Base-by-base conservation (phyloP, 345 rosid genomes). In the Citrus australasica region DNA sequence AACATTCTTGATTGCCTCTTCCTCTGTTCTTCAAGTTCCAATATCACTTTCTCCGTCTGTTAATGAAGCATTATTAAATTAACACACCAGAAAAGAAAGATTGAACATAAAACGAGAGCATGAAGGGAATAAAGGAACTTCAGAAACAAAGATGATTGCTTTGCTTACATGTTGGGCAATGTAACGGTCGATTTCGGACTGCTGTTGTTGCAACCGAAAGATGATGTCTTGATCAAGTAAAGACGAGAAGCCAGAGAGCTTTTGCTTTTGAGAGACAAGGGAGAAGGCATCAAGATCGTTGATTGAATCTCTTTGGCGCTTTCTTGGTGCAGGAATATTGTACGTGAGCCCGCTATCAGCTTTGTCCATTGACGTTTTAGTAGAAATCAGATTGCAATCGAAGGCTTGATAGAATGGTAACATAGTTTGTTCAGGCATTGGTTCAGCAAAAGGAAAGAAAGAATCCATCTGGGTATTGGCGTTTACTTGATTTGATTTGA, bases 11-110 rank as follows among this genome's bases (percentile, higher is more conserved):
- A 85, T 72, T 88, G 95, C 78, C 86, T 88, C 83, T 72, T 86
- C 58, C 88, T 88, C 53, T 86, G 79, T 61, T 90, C 89, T 80
- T 90, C 93, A 5, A 94, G 67, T 68, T 94, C 98, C 77, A 83
- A 11, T 67, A 83, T 87, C 69, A 94, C 77, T 75, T 88, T 92
- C 87, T 87, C 86, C 0, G 86, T 83, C 91, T 91, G 85, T 9
- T 64, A 21, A 46, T 46, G 14, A 46, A 51, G 28, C 6, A 53
- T 3, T 1, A 56, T 56, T 35, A 11, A 33, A 17, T 17, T 53
- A 30, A 56, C 24, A 16, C 6, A 19, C 14, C 21, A 38, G 55
- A 56, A 74, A 9, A 35, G 9, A 8, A 56, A 58, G 4, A 27
- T 46, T 19, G 27, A 67, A 51, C 46, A n/a, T 5, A 38, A 9